These are phyloP conservation scores for Gastrolobium villosum DNA, from an alignment of 306 rosid genomes.

Conservation along the genomic window DNA sequence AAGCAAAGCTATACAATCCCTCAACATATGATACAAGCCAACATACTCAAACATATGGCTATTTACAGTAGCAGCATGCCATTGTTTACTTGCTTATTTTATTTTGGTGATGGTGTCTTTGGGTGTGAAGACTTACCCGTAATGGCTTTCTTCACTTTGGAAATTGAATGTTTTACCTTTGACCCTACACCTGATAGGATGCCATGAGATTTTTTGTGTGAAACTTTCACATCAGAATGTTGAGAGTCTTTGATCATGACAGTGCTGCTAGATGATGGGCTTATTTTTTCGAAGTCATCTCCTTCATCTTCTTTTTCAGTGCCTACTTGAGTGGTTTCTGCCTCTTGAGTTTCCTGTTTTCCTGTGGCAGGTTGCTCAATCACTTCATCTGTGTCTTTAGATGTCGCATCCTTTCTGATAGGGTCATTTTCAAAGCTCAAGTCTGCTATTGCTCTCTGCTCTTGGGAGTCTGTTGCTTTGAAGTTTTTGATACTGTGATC, in stretches of 20 bases:
- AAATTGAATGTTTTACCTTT: constrained; percentile 80
- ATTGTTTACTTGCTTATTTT: background rate
- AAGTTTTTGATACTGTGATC: constrained; percentile 4
- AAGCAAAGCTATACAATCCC: constrained; percentile 5
- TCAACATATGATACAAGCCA: constrained; percentile 17
- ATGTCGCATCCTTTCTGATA: background rate
- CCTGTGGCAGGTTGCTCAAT: constrained; percentile 9
- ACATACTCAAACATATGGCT: background rate
- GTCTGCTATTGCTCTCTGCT: constrained; percentile 18
- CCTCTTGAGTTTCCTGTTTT: constrained; percentile 42
- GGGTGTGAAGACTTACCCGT: constrained; percentile 70
- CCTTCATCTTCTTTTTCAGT: constrained; percentile 42
- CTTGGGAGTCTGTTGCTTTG: constrained; percentile 38
- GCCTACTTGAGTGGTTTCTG: constrained; percentile 39
- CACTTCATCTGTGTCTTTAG: background rate
- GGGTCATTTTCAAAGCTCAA: constrained; percentile 18
- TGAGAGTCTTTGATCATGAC: constrained; percentile 53
- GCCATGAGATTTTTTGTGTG: constrained; percentile 68
- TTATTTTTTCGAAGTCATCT: constrained; percentile 35
- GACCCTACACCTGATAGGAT: constrained; percentile 76
- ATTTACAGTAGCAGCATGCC: constrained; percentile 37
- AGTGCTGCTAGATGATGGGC: constrained; percentile 44
- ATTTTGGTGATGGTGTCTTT: constrained; percentile 56
- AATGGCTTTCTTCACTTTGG: constrained; percentile 79
- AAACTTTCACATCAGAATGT: constrained; percentile 52